Base-by-base conservation (phyloP, 306 rosid genomes). In the Leucaena leucocephala region DNA sequence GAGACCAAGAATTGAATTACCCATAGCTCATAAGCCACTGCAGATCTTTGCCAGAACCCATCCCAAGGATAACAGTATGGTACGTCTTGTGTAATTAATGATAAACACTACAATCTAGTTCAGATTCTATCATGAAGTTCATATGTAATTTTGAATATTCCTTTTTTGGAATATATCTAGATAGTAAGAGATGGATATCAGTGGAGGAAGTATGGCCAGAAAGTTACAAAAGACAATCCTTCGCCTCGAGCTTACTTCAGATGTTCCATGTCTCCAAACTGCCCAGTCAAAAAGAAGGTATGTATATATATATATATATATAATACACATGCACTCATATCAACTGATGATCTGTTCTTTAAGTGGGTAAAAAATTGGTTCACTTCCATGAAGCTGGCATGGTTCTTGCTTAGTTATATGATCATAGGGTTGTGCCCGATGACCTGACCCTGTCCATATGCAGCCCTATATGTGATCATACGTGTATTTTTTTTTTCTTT, bases 131-230 rank as follows among this genome's bases (percentile, higher is more conserved):
- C 22, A 48, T 12, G n/a, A 77, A 73, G 65, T 73, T 61, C 19
- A 11, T 27, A 22, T 58, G 36, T 58, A 58, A 61, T 46, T 44
- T 68, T 7, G 33, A 44, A 21, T 21, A 43, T 6, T 68, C 2
- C 15, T 58, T 79, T 76, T 58, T 79, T 76, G 68, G 3, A 7
- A 17, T 54, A n/a, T 63, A 48, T 49, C 39, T 67, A 68, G 73
- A 2, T 44, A 16, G 81, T 92, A 67, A 86, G 73, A 74, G 97
- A 92, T 82, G 94, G 94, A 0, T 86, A 85, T 64, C 91, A 85
- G 49, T 92, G 97, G 97, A 88, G 94, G 68, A 92, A 92, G 86
- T 92, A 92, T 80, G 97, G 97, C 14, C 94, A 92, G 68, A 92
- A 92, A 80, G 91, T 92, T 40, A 92, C 97, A 68, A 92, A 92